These are phyloP conservation scores for Diutina ranongensis DNA, from an alignment of 1,139 yeast genomes.

Conservation along the genomic window DNA sequence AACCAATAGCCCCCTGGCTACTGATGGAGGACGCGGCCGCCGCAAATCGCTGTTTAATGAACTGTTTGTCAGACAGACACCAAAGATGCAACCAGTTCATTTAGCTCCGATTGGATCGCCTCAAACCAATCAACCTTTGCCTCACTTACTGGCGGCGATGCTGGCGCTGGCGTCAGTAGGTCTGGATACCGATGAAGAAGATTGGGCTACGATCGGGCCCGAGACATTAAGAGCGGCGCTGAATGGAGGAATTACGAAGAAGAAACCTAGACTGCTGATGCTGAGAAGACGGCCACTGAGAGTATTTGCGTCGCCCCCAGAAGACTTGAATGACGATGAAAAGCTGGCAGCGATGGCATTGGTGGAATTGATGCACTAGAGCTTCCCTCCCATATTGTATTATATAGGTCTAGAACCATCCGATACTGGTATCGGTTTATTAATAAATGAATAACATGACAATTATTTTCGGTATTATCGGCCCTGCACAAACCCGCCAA, in stretches of 20 bases:
- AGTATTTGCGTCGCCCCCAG: conserved; percentile 5
- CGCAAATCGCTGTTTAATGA: conserved; percentile 36
- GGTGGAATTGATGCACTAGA: conserved; percentile 36
- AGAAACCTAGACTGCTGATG: conserved; percentile 7
- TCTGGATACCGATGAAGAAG: conserved; percentile 81
- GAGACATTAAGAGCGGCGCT: conserved; percentile 26
- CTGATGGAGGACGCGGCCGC: conserved; percentile 13
- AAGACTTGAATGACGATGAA: conserved; percentile 23
- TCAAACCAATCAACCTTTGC: conserved; percentile 2
- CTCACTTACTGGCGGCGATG: conserved; percentile 6
- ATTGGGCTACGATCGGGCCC: conserved; percentile 88
- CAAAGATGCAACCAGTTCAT: conserved; percentile 9
- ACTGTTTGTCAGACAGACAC: conserved; percentile 30
- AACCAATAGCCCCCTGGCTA: neutral
- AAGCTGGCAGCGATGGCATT: conserved; percentile 51
- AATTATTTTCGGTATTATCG: too few species aligned
- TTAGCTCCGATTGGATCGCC: conserved; percentile 3
- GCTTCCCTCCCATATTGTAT: neutral
- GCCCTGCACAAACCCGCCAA: too few species aligned
- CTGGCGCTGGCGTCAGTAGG: conserved; percentile 7
- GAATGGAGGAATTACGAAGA: neutral
- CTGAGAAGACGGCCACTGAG: conserved; percentile 7
- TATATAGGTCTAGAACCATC: too few species aligned
- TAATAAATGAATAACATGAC: neutral
- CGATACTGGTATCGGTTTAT: neutral